phyloP scores from a whole-genome alignment of 2,329 filamentous ascomycete species.

The Fusarium sulawesiense region DNA sequence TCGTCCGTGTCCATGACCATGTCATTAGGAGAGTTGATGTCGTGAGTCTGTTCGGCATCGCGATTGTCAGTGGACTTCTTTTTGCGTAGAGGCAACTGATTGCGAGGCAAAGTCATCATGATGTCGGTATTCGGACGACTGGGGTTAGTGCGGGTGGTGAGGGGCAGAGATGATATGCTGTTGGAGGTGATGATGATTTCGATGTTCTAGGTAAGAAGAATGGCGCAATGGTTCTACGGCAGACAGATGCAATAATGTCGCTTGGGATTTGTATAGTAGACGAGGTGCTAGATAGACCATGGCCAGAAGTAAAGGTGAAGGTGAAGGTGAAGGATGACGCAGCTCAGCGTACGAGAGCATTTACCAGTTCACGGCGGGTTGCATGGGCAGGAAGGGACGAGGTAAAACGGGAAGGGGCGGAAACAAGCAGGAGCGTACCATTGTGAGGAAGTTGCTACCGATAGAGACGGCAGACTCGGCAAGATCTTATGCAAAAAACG shows the following conservation, averaged over 20 bases:
- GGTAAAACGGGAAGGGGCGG: slow-evolving; percentile 11
- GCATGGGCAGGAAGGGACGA: slow-evolving; percentile 35
- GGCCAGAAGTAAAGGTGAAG: not conserved
- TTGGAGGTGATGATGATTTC: slow-evolving; percentile 27
- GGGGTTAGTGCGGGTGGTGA: slow-evolving; percentile 32
- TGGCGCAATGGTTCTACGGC: slow-evolving; percentile 18
- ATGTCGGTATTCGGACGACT: slow-evolving; percentile 38
- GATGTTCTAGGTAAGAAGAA: slow-evolving; percentile 21
- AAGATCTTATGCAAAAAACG: slow-evolving; percentile 1
- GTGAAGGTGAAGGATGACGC: slow-evolving; percentile 33
- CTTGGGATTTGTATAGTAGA: slow-evolving; percentile 16
- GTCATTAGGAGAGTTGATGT: slow-evolving; percentile 66
- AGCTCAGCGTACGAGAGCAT: slow-evolving; percentile 28
- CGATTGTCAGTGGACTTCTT: slow-evolving; percentile 43
- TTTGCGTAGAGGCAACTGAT: slow-evolving; percentile 34
- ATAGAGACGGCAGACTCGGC: slow-evolving; percentile 11
- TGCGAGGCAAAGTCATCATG: slow-evolving; percentile 38
- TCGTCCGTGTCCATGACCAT: slow-evolving; percentile 68
- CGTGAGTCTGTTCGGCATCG: slow-evolving; percentile 58
- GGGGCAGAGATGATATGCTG: slow-evolving; percentile 33
- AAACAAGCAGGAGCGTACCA: slow-evolving; percentile 36
- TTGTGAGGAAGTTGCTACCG: slow-evolving; percentile 35
- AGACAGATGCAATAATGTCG: slow-evolving; percentile 2
- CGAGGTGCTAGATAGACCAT: not conserved
- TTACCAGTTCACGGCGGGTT: slow-evolving; percentile 32